Base-by-base conservation (phyloP, 163 green algal genomes). In the Picocystis sp. region DNA sequence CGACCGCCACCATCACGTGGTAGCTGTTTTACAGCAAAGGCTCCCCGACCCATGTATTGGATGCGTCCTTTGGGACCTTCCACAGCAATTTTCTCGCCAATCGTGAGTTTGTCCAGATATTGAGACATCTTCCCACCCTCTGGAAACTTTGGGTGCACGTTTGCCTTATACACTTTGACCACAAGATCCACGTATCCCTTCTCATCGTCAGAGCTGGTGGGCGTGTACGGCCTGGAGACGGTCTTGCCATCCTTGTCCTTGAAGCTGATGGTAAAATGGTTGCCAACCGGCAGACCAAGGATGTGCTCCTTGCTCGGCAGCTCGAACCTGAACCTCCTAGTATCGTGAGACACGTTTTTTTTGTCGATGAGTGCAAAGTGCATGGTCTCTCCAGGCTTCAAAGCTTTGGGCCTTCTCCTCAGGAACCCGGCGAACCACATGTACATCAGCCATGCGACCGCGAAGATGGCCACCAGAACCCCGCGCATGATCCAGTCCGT, bases 191-290 rank as follows among this genome's bases (percentile, higher is more conserved):
- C 22, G 22, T 57, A 48, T 11, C 60, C 60, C 11, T 52, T 17
- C 14, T 67, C 44, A 2, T 43, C 21, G 47, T 67, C 43, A 17
- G 19, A 34, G 22, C 50, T 52, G 22, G 35, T 49, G 2, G 61
- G 61, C 22, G 61, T 68, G 47, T 68, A 68, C 41, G 61, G 52
- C 12, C 61, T 38, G 25, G 59, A 56, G 5, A 65, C 58, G 15
- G 49, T 48, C 33, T 60, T 65, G 21, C 58, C 58, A 15, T 61
- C 50, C 19, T 22, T 41, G 22, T 15, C 13, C 3, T 54, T 43
- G 17, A 45, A 47, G 22, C 51, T 24, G 3, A 59, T 54, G 19
- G 53, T 43, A 1, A 65, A 19, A 25, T 65, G 58, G 15, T 64
- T 45, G 2, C 61, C 61, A 5, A 59, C 43, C 2, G 61, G 61